A percentile compares a stretch with the other conserved stretches of the same genome.
Evolutionary conservation across 805 yeast genomes (phyloP).

Genomic region (Wickerhamiella siamensis): DNA sequence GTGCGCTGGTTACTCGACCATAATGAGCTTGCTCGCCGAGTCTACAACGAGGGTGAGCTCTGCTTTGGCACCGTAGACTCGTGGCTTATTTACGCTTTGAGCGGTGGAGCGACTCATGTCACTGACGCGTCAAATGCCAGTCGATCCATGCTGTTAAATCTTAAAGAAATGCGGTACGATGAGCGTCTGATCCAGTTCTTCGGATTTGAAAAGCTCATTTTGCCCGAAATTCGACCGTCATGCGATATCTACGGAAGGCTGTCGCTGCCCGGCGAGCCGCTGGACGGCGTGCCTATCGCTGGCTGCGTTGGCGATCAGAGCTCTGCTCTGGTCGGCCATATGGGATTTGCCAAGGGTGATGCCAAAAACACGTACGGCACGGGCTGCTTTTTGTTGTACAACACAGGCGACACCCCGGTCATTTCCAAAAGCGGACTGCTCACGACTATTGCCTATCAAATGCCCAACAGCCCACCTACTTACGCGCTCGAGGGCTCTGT

Average conservation of each 20-base stretch:
- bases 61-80: constrained; percentile 92
- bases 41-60: constrained; percentile 61
- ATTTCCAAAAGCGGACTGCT: constrained; percentile 67
- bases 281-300: constrained; percentile 57
- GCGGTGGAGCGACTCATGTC: constrained; percentile 47
- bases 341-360: constrained; percentile 68
- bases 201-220: constrained; percentile 55
- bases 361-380: constrained; percentile 96
- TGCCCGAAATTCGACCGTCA: constrained; percentile 71
- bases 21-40: constrained; percentile 46
- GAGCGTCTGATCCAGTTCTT: constrained; percentile 60
- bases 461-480: constrained; percentile 59
- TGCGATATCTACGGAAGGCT: constrained; percentile 68
- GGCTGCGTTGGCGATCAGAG: constrained; percentile 94
- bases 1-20: constrained; percentile 81
- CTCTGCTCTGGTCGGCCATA: constrained; percentile 84
- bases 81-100: constrained; percentile 79
- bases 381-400: constrained; percentile 80
- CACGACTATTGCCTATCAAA: constrained; percentile 85
- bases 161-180: constrained; percentile 63
- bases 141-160: constrained; percentile 79
- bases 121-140: constrained; percentile 88
- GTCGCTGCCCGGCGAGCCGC: constrained; percentile 38
- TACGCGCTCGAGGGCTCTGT: constrained; percentile 91
- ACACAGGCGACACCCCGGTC: constrained; percentile 64